Base-by-base conservation (phyloP, 2,329 filamentous ascomycete genomes). In the Colletotrichum limetticola region DNA sequence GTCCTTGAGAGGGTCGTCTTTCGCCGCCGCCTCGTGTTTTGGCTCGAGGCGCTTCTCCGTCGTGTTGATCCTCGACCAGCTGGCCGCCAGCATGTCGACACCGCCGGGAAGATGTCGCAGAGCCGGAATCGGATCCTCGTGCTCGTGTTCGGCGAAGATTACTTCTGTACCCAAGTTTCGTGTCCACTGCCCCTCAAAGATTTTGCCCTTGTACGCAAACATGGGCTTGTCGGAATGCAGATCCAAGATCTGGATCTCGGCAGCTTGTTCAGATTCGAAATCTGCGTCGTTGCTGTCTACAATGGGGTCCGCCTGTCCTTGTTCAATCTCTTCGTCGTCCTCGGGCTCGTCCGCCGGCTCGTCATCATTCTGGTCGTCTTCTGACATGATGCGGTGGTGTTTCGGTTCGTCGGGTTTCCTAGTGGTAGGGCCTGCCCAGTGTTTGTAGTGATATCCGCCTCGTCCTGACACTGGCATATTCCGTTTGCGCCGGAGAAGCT, bases 141-240 rank as follows among this genome's bases (percentile, higher is more conserved):
- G 74, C 74, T 87, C 83, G 64, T 86, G 88, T 19, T 82, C 83
- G 1, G 87, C 88, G 77, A 98, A 92, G 55, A 97, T 89, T 75
- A 95, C 85, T 76, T 97, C 94, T 0, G 95, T 97, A 46, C 96
- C 96, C 56, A 97, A 90, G 72, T 95, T 93, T 74, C 94, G 91
- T 12, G 91, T 89, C 96, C 96, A 98, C 58, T 90, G 85, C 75
- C 95, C 96, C 75, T 91, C 91, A 79, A 95, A 97, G 26, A 97
- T 85, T 74, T 92, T 90, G 35, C 93, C 93, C 71, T 92, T 89
- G 82, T 97, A 97, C 26, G 93, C 93, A 72, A 98, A 88, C 32
- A 98, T 85, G 0, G 96, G 96, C 61, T 93, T 92, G 2, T 84
- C 78, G 1, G 92, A 92, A 81, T 97, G 93, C 4, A 98, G 87